Conservation (phyloP, 2,329 filamentous ascomycete species). For the Pseudogymnoascus sp. region DNA sequence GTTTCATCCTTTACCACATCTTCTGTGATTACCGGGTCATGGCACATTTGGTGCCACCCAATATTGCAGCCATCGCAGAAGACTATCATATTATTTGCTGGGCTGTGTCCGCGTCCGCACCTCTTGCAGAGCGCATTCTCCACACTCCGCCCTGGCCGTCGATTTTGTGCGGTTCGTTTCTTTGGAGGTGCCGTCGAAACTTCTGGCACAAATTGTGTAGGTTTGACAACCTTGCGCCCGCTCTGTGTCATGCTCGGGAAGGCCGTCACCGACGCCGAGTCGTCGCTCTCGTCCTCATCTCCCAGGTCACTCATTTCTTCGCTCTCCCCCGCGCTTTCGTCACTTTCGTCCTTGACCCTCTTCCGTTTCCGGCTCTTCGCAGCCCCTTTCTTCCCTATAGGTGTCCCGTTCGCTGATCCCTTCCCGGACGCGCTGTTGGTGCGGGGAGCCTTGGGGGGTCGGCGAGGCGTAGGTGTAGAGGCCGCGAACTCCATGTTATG, state of each 20-base stretch:
- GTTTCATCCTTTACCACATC: constrained; percentile 59
- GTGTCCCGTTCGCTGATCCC: constrained; percentile 15
- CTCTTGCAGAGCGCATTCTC: constrained; percentile 61
- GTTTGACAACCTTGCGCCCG: constrained; percentile 63
- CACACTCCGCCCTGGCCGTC: constrained; percentile 36
- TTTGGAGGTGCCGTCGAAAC: constrained; percentile 36
- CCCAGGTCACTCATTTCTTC: constrained; percentile 28
- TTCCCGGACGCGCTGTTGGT: constrained; percentile 13
- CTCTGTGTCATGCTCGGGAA: constrained; percentile 66
- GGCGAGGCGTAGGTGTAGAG: constrained; percentile 8
- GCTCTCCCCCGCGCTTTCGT: constrained; percentile 25
- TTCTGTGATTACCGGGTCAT: constrained; percentile 66
- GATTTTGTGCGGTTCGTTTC: constrained; percentile 44
- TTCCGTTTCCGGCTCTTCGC: constrained; percentile 24
- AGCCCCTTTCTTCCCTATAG: constrained; percentile 11
- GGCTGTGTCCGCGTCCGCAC: constrained; percentile 66
- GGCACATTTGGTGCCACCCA: constrained; percentile 76
- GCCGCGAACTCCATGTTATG: constrained; percentile 28
- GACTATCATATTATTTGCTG: constrained; percentile 70
- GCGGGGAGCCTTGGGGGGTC: constrained; percentile 13
- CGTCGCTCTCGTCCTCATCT: constrained; percentile 31
- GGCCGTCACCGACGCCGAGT: constrained; percentile 41
- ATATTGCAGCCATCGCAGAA: constrained; percentile 78
- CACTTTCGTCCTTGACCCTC: constrained; percentile 22
- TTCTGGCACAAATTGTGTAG: constrained; percentile 54